Conservation (phyloP, 179 eudicot genomes). For the Spergularia azorica region DNA sequence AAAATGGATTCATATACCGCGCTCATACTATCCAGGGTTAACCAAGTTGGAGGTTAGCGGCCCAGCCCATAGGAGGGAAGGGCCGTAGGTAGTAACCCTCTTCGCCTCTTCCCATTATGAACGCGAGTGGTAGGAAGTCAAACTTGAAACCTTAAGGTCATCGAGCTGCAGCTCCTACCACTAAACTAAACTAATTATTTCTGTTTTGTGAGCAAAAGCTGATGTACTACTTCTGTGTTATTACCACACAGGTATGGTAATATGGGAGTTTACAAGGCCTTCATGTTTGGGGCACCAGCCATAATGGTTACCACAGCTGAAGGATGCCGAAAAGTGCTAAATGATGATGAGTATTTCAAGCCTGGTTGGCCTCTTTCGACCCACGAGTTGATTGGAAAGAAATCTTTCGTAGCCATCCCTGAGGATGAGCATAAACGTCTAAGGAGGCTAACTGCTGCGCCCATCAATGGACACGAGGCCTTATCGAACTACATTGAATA, state of each 20-base stretch:
- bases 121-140: too few species aligned
- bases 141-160: too few species aligned
- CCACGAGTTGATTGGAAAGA: slow-evolving; percentile 53
- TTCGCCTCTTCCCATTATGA: too few species aligned
- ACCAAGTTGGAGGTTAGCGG: too few species aligned
- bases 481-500: slow-evolving; percentile 53
- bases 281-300: slow-evolving; percentile 73
- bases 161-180: too few species aligned
- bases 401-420: slow-evolving; percentile 58
- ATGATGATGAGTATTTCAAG: slow-evolving; percentile 42
- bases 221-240: not conserved
- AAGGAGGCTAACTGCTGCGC: slow-evolving; percentile 68
- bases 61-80: too few species aligned
- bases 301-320: slow-evolving; percentile 56
- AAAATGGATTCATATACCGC: too few species aligned
- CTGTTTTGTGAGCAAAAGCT: not conserved
- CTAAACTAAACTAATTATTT: too few species aligned
- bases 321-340: slow-evolving; percentile 36
- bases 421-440: slow-evolving; percentile 71
- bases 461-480: slow-evolving; percentile 76
- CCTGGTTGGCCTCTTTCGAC: slow-evolving; percentile 59
- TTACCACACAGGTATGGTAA: slow-evolving; percentile 51
- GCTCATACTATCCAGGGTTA: too few species aligned
- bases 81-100: too few species aligned
- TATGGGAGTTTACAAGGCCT: slow-evolving; percentile 60